These are phyloP conservation scores for Penicillium silybi DNA, from an alignment of 495 filamentous ascomycete genomes.

Conservation along the genomic window DNA sequence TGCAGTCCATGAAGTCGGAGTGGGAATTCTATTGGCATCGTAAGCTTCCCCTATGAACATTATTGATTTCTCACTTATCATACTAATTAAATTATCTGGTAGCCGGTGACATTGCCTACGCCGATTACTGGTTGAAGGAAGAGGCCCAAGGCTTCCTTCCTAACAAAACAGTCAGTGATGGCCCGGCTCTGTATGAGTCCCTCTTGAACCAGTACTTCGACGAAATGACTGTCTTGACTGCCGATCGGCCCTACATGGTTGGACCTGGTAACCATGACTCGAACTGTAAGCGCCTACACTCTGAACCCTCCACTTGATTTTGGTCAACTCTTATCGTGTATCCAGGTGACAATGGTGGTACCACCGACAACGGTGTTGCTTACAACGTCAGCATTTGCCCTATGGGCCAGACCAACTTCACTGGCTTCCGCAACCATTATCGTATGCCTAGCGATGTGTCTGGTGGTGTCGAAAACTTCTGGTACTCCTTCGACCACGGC, in stretches of 20 bases:
- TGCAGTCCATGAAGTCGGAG: neutral
- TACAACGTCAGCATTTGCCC: conserved; percentile 3
- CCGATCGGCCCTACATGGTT: conserved; percentile 39
- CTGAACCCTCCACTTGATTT: neutral
- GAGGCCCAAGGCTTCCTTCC: conserved; percentile 25
- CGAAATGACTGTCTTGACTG: conserved; percentile 29
- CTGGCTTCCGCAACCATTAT: conserved; percentile 47
- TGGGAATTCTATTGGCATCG: conserved; percentile 12
- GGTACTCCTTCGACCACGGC: conserved; percentile 56
- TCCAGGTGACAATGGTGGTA: neutral
- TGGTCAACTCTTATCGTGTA: no score
- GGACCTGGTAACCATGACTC: conserved; percentile 43
- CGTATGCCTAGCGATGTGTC: conserved; percentile 44
- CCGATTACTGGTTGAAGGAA: conserved; percentile 36
- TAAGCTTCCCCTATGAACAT: neutral
- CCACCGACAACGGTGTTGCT: neutral
- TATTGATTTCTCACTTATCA: neutral
- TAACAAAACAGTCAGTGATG: conserved; percentile 26
- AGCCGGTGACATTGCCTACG: conserved; percentile 39
- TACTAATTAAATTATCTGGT: neutral
- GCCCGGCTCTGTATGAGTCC: conserved; percentile 32
- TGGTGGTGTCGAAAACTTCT: conserved; percentile 49
- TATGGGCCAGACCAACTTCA: conserved; percentile 47
- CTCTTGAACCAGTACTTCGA: conserved; percentile 43
- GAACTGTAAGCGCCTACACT: conserved; percentile 23